Conservation (phyloP, 2,329 filamentous ascomycete species). For the Ceratocystiopsis brevicomis region DNA sequence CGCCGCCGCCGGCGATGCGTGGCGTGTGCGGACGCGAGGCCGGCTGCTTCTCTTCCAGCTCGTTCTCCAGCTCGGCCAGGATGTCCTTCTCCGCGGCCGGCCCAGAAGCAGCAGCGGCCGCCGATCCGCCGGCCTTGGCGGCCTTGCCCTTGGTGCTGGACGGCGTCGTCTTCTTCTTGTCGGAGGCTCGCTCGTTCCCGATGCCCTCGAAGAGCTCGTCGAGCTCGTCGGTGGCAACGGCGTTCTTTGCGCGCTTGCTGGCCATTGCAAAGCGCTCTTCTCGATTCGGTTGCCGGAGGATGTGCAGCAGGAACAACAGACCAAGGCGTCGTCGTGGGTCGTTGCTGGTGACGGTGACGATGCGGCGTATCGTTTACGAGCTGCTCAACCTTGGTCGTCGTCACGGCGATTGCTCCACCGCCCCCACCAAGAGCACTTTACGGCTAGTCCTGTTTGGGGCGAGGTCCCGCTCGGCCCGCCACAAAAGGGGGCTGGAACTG, state of each 20-base stretch:
- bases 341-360: background rate
- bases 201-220: constrained; percentile 48
- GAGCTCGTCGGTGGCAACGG: constrained; percentile 41
- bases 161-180: constrained; percentile 17
- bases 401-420: constrained; percentile 4
- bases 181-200: constrained; percentile 26
- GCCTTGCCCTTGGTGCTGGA: background rate
- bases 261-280: constrained; percentile 26
- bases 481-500: constrained; percentile 1
- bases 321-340: too few relatives aligned
- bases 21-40: constrained; percentile 66
- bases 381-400: constrained; percentile 2
- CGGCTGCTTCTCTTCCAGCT: constrained; percentile 51
- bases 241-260: constrained; percentile 33
- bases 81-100: constrained; percentile 45
- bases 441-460: background rate
- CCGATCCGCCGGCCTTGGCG: constrained; percentile 22
- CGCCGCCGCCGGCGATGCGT: constrained; percentile 31
- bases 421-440: too few relatives aligned
- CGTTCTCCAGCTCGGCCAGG: constrained; percentile 68
- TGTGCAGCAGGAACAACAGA: background rate
- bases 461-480: background rate
- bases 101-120: constrained; percentile 24
- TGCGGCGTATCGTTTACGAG: background rate
- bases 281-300: too few relatives aligned